phyloP scores from a whole-genome alignment of 108 stramenopile genomes.

The Schizochytrium sp. region DNA sequence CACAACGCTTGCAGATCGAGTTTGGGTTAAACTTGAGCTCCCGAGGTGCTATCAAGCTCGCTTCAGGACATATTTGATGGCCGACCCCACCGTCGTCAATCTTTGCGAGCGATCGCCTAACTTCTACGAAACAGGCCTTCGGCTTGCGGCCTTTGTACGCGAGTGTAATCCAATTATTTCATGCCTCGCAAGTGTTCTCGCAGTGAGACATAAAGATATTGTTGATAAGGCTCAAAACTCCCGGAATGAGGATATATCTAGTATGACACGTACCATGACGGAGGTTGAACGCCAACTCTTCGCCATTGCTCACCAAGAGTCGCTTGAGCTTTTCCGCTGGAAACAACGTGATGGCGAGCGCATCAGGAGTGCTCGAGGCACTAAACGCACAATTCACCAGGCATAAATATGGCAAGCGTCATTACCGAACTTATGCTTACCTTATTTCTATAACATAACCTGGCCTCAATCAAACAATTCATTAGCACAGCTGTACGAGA shows the following conservation, averaged over 20 bases:
- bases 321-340: slow-evolving; percentile 17
- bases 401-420: not conserved
- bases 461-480: too few relatives aligned
- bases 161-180: not conserved
- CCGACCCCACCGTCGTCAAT: not conserved
- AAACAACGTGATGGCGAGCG: slow-evolving; percentile 27
- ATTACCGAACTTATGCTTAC: not conserved
- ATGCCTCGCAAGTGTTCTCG: not conserved
- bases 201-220: not conserved
- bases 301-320: not conserved
- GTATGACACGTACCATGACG: slow-evolving; percentile 26
- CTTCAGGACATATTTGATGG: slow-evolving; percentile 30
- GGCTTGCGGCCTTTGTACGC: slow-evolving; percentile 12
- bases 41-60: not conserved
- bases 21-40: too few relatives aligned
- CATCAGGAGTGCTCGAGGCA: not conserved
- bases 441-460: not conserved
- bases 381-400: not conserved
- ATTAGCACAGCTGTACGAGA: too few relatives aligned
- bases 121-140: slow-evolving; percentile 25
- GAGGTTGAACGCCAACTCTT: not conserved
- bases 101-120: slow-evolving; percentile 13
- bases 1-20: too few relatives aligned
- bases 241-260: slow-evolving; percentile 48
- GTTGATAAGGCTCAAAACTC: slow-evolving; percentile 58